A percentile compares a stretch with the other conserved stretches of the same genome.
Conservation (phyloP, 768 basidiomycete genomes). For the Cyclocybe cylindracea region DNA sequence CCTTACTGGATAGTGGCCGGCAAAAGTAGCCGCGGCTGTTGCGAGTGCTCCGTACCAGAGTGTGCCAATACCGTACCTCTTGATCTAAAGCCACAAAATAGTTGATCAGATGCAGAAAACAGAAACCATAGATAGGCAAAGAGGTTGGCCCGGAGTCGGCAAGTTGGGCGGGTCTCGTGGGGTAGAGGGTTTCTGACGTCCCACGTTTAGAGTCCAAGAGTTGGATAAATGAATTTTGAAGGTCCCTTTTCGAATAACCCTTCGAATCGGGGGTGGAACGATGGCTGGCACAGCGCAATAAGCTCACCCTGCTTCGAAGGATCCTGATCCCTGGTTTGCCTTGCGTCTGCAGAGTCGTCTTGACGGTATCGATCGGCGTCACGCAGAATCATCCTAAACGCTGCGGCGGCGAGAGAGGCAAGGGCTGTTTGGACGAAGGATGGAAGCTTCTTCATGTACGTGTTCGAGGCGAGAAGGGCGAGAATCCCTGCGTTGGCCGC, state of each 20-base stretch:
- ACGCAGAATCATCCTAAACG: constrained; percentile 87
- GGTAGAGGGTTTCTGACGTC: too few species aligned
- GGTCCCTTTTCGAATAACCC: not conserved
- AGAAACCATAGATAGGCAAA: too few species aligned
- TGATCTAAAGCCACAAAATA: constrained; percentile 45
- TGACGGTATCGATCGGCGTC: constrained; percentile 93
- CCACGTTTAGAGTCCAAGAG: too few species aligned
- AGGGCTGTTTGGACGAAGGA: constrained; percentile 73
- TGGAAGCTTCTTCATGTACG: constrained; percentile 67
- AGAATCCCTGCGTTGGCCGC: constrained; percentile 93
- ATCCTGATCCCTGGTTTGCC: constrained; percentile 71
- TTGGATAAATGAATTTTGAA: too few species aligned
- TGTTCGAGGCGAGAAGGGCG: constrained; percentile 78
- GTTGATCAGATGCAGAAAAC: not conserved
- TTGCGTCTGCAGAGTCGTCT: constrained; percentile 94
- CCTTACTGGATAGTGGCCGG: constrained; percentile 84
- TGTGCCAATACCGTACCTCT: constrained; percentile 71
- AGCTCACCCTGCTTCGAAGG: constrained; percentile 61
- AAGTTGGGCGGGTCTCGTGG: too few species aligned
- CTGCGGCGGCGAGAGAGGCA: constrained; percentile 76
- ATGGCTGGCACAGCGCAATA: not conserved
- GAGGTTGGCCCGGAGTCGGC: too few species aligned
- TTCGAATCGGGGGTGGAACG: not conserved
- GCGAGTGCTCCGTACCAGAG: constrained; percentile 93
- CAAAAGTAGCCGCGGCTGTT: constrained; percentile 91